phyloP scores from a whole-genome alignment of 805 yeast species.

The Teunomyces aglyptinius region DNA sequence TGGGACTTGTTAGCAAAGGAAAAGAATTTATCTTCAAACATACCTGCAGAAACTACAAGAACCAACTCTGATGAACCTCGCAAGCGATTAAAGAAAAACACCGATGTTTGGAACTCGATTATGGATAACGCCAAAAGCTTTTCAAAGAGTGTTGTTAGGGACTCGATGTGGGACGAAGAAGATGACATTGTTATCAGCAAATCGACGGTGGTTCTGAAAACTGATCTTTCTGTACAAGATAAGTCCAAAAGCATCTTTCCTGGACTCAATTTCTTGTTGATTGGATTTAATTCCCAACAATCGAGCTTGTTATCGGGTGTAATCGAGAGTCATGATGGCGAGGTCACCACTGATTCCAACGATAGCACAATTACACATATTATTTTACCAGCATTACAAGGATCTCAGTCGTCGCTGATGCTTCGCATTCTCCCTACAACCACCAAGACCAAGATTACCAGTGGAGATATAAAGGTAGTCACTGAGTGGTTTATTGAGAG shows the following conservation, averaged over 20 bases:
- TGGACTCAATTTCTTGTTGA: constrained; percentile 41
- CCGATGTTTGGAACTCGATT: constrained; percentile 45
- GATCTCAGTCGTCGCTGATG: constrained; percentile 25
- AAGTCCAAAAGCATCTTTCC: constrained; percentile 33
- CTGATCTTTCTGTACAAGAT: constrained; percentile 1
- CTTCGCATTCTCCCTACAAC: constrained; percentile 23
- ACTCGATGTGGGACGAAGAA: constrained; percentile 28
- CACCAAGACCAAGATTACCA: constrained; percentile 22
- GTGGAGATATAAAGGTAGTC: constrained; percentile 32
- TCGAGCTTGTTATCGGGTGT: constrained; percentile 37
- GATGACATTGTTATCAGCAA: constrained; percentile 15
- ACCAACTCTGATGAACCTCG: constrained; percentile 7
- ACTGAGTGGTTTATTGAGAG: constrained; percentile 86
- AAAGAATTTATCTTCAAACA: neutral
- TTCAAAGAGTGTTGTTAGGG: constrained; percentile 12
- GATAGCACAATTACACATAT: constrained; percentile 31
- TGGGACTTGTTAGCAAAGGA: constrained; percentile 30
- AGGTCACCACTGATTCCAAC: constrained; percentile 15
- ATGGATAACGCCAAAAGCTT: constrained; percentile 27
- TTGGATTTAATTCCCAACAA: constrained; percentile 43
- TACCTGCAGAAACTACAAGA: constrained; percentile 2
- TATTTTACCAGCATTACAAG: constrained; percentile 29
- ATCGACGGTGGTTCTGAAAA: constrained; percentile 4
- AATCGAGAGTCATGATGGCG: constrained; percentile 48
- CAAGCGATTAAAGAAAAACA: constrained; percentile 18